Evolutionary conservation across 192 early-diverging fungal species (phyloP).

Genomic region (Phlyctochytrium bullatum): DNA sequence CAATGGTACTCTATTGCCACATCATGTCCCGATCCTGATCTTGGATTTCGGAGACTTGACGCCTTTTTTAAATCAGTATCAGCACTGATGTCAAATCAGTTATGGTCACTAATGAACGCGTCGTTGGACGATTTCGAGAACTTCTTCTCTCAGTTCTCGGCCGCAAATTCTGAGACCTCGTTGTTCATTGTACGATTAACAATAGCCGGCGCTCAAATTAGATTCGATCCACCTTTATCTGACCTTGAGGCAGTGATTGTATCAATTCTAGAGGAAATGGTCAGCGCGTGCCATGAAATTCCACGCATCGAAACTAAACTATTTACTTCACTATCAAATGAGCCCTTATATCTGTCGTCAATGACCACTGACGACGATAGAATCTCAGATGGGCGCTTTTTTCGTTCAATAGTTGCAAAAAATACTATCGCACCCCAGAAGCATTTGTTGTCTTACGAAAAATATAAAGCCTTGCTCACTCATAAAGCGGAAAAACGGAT

Average conservation of each 20-base stretch:
- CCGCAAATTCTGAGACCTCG: constrained; percentile 39
- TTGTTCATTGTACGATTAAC: constrained; percentile 50
- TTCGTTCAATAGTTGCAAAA: constrained; percentile 48
- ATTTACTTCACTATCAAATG: constrained; percentile 48
- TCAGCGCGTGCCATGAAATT: constrained; percentile 49
- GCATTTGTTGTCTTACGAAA: constrained; percentile 57
- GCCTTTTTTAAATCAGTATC: constrained; percentile 60
- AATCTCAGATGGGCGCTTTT: constrained; percentile 51
- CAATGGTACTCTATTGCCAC: constrained; percentile 58
- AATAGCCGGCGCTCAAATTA: constrained; percentile 58
- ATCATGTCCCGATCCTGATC: constrained; percentile 43
- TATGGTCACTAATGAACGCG: constrained; percentile 48
- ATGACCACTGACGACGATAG: constrained; percentile 59
- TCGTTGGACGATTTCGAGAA: constrained; percentile 51
- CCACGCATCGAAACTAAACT: constrained; percentile 60
- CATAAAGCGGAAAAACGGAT: constrained; percentile 65
- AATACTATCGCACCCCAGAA: constrained; percentile 62
- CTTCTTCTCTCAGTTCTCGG: constrained; percentile 53
- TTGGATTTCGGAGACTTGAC: constrained; percentile 54
- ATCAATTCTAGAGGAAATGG: constrained; percentile 54
- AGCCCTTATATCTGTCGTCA: constrained; percentile 40
- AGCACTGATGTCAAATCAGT: constrained; percentile 57
- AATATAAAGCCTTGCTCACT: constrained; percentile 60
- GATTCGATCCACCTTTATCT: constrained; percentile 57
- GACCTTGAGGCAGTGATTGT: constrained; percentile 55